These are phyloP conservation scores for Mortierella sp. DNA, from an alignment of 371 early-diverging fungal genomes.

Conservation along the genomic window DNA sequence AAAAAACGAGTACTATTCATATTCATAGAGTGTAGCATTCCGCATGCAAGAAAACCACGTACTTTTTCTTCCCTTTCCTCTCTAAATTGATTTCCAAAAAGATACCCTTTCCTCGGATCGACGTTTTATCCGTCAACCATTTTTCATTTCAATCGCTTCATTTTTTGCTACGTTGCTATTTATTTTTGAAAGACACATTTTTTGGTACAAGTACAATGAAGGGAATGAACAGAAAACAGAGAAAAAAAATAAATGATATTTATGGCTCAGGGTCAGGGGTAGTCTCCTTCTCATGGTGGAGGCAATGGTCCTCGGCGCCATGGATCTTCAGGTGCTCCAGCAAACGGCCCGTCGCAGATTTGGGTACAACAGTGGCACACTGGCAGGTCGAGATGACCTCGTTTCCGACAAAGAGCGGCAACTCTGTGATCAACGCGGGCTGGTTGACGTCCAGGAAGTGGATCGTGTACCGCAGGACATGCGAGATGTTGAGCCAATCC, in stretches of 20 bases:
- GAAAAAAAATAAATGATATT: not conserved
- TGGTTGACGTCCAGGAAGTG: conserved; percentile 45
- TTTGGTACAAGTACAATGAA: not conserved
- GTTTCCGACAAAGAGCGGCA: conserved; percentile 50
- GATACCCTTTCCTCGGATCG: too few relatives aligned
- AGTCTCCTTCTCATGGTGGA: conserved; percentile 22
- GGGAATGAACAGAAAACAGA: not conserved
- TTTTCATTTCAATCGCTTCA: not conserved
- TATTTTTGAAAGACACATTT: not conserved
- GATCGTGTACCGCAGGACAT: conserved; percentile 41
- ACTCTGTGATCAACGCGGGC: conserved; percentile 30
- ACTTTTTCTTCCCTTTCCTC: too few relatives aligned
- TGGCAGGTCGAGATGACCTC: conserved; percentile 24
- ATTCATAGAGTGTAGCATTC: not conserved
- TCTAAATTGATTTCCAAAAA: too few relatives aligned
- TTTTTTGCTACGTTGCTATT: not conserved
- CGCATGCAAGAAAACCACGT: not conserved
- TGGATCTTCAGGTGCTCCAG: conserved; percentile 30
- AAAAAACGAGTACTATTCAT: not conserved
- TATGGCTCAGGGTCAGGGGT: conserved; percentile 47
- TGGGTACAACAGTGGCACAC: conserved; percentile 11
- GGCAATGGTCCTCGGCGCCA: conserved; percentile 36
- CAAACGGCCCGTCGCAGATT: conserved; percentile 18
- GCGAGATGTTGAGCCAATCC: conserved; percentile 48
- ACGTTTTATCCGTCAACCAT: not conserved